A percentile compares a stretch with the other conserved stretches of the same genome.
Conservation (phyloP, 768 basidiomycete species). For the Agrocybe chaxingu region DNA sequence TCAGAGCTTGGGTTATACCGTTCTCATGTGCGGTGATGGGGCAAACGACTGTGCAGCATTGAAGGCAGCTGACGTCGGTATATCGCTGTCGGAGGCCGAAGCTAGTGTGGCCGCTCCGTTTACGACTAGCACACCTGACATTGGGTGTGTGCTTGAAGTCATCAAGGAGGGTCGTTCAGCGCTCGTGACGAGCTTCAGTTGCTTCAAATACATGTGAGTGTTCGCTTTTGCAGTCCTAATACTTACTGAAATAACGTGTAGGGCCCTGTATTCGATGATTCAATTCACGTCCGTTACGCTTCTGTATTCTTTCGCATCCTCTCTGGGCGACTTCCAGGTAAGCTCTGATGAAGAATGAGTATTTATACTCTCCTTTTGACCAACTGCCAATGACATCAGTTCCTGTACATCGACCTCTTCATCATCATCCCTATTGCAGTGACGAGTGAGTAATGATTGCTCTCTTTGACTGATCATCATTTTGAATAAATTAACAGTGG, state of each 20-base stretch:
- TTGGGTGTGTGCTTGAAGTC: slow-evolving; percentile 92
- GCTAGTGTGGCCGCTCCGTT: slow-evolving; percentile 98
- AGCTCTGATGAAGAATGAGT: not conserved
- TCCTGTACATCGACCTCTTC: slow-evolving; percentile 96
- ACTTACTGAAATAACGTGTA: slow-evolving; percentile 26
- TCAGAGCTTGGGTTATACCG: slow-evolving; percentile 91
- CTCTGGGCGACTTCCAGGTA: slow-evolving; percentile 95
- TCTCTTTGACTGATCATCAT: slow-evolving; percentile 1
- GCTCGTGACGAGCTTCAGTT: slow-evolving; percentile 96
- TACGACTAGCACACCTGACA: slow-evolving; percentile 90
- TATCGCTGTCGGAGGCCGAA: slow-evolving; percentile 96
- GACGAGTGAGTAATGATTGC: slow-evolving; percentile 63
- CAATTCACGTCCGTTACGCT: slow-evolving; percentile 98
- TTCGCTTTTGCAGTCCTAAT: not conserved
- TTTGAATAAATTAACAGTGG: slow-evolving; percentile 58
- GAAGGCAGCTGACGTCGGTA: slow-evolving; percentile 97
- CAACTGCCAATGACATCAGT: slow-evolving; percentile 41
- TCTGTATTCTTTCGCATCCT: slow-evolving; percentile 94
- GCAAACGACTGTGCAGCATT: slow-evolving; percentile 98
- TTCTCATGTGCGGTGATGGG: slow-evolving; percentile 98
- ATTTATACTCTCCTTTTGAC: slow-evolving; percentile 7
- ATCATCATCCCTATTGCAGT: slow-evolving; percentile 98
- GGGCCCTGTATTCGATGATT: slow-evolving; percentile 97
- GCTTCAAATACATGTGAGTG: slow-evolving; percentile 98
- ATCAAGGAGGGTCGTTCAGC: slow-evolving; percentile 96